phyloP scores from a whole-genome alignment of 495 filamentous ascomycete species.

The Pseudoneurospora amorphoporcata region DNA sequence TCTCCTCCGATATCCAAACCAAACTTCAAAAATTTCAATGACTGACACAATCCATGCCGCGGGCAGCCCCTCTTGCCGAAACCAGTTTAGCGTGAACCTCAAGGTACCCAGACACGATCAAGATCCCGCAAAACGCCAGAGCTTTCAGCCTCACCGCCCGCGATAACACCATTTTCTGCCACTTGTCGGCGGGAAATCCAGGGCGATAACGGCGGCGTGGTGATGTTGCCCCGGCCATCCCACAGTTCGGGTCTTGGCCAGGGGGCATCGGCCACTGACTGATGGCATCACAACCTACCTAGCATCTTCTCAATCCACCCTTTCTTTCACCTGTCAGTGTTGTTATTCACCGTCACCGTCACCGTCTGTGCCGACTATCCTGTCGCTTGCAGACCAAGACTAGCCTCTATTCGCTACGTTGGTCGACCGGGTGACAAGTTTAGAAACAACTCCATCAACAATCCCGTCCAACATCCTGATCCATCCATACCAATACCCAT shows the following conservation, averaged over 20 bases:
- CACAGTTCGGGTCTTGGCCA: neutral
- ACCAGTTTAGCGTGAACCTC: neutral
- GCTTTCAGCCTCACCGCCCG: constrained; percentile 16
- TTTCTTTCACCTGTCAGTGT: neutral
- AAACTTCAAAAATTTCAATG: constrained; percentile 2
- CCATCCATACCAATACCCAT: neutral
- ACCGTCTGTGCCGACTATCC: neutral
- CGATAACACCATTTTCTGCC: constrained; percentile 21
- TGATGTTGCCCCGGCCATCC: neutral
- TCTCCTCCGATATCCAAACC: neutral
- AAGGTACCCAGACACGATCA: neutral
- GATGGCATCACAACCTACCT: neutral
- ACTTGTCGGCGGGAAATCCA: constrained; percentile 12
- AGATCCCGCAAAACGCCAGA: constrained; percentile 14
- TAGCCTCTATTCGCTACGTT: neutral
- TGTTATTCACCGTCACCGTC: neutral
- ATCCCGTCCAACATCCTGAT: neutral
- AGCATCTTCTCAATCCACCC: neutral
- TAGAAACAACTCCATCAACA: neutral
- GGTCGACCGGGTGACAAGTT: neutral
- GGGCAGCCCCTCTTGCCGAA: neutral
- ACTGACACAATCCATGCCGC: neutral
- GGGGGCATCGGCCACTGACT: neutral
- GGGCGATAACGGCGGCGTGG: constrained; percentile 18
- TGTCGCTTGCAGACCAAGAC: neutral